Conservation (phyloP, 148 eudicot species). For the Amaranthus cruentus region DNA sequence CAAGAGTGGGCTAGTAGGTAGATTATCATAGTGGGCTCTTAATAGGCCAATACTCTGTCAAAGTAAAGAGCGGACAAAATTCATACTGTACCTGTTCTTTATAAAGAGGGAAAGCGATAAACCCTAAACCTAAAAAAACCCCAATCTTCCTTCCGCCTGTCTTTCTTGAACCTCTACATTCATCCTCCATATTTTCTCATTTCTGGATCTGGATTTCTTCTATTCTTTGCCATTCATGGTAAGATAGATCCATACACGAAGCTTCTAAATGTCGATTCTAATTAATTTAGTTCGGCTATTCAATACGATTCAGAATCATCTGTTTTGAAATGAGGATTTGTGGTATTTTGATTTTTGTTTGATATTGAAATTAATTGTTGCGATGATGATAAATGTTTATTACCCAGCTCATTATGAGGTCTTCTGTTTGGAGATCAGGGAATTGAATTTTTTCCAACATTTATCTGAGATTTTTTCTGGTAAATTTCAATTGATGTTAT, state of each 20-base stretch:
- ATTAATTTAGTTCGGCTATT: too few species aligned
- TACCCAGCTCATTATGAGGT: constrained; percentile 37
- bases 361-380: background rate
- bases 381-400: constrained; percentile 25
- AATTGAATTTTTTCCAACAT: constrained; percentile 10
- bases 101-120: background rate
- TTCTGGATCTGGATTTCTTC: too few species aligned
- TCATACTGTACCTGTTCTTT: background rate
- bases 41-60: background rate
- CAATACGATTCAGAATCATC: too few species aligned
- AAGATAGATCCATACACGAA: too few species aligned
- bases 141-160: background rate
- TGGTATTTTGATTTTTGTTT: background rate
- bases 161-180: background rate
- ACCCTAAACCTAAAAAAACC: constrained; percentile 13
- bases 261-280: too few species aligned
- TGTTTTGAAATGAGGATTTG: too few species aligned
- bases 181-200: background rate
- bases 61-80: background rate
- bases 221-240: too few species aligned
- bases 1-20: background rate
- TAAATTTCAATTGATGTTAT: too few species aligned
- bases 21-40: constrained; percentile 1
- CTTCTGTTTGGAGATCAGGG: constrained; percentile 23
- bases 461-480: constrained; percentile 24